These are phyloP conservation scores for Scleroderma citrinum DNA, from an alignment of 768 basidiomycete genomes.

Conservation along the genomic window DNA sequence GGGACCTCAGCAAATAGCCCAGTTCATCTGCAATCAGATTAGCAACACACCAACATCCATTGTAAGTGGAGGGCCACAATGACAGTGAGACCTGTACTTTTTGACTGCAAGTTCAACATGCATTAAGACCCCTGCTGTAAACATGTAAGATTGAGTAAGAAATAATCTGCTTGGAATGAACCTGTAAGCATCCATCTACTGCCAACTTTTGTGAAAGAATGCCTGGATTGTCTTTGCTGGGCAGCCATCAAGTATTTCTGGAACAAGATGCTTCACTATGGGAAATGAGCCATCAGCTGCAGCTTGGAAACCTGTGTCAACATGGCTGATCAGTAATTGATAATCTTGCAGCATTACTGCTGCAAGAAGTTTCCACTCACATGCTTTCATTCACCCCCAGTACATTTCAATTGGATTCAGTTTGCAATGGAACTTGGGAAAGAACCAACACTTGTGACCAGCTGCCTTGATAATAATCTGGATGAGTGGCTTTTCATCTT, in stretches of 20 bases:
- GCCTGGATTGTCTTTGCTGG: constrained; percentile 11
- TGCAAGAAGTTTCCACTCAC: constrained; percentile 2
- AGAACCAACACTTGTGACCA: constrained; percentile 11
- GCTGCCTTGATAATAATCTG: constrained; percentile 15
- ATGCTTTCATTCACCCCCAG: constrained; percentile 4
- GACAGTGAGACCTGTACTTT: constrained; percentile 13
- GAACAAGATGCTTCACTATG: constrained; percentile 17
- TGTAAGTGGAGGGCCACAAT: background rate
- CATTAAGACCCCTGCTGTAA: constrained; percentile 9
- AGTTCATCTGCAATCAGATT: background rate
- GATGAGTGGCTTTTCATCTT: constrained; percentile 14
- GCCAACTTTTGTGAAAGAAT: constrained; percentile 5
- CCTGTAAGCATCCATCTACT: constrained; percentile 12
- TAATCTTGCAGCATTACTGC: too few relatives aligned
- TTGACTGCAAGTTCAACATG: constrained; percentile 13
- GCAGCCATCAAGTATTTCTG: constrained; percentile 16
- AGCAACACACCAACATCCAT: background rate
- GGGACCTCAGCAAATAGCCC: background rate
- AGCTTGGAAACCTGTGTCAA: constrained; percentile 16
- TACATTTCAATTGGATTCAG: constrained; percentile 10
- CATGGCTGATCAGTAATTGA: too few relatives aligned
- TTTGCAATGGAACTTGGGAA: constrained; percentile 14
- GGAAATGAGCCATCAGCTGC: constrained; percentile 18
- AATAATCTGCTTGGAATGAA: too few relatives aligned
- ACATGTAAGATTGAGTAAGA: background rate